Base-by-base conservation (phyloP, 2,329 filamentous ascomycete species). In the Stachybotrys elegans region DNA sequence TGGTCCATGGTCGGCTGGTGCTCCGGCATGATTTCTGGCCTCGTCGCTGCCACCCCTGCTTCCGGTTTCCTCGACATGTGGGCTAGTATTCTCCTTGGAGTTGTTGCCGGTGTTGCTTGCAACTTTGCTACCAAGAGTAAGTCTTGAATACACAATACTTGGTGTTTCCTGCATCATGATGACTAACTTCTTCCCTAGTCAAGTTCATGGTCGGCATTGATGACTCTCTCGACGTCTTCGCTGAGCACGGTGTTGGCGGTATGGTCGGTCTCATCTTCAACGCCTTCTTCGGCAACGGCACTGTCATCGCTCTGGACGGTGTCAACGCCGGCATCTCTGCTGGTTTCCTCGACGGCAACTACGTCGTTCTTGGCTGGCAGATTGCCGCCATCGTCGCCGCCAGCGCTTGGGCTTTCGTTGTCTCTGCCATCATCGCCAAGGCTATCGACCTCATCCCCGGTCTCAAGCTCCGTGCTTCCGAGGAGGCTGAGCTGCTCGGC, bases 1-100 rank as follows among this genome's bases (percentile, higher is more conserved):
- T 95, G 91, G 90, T 95, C 78, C 34, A 83, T 86, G 68, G 83
- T 86, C 50, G 83, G 83, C 54, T 85, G 82, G 79, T 86, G 83
- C 65, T 86, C 82, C 12, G 83, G 83, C 46, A 79, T 78, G 53
- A 86, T 86, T 52, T 85, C 81, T 21, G 83, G 83, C 44, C 81
- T 86, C 38, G 83, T 86, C 40, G 80, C 83, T 47, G 83, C 83
- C 40, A 86, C 83, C 22, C 83, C 83, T 14, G 81, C 82, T 21
- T 84, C 81, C 34, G 83, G 83, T 55, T 83, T 82, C 61, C 76
- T 86, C 52, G 73, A 80, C 46, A 81, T 81, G 9, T 86, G 82
- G 78, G 81, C 79, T 4, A 81, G 79, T 48, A 76, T 86, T 45
- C 66, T 82, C 38, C 71, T 86, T n/a, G 83, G 83, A 46, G 68